A percentile compares a stretch with the other conserved stretches of the same genome.
Conservation (phyloP, 371 early-diverging fungal species). For the Haplosporangium sp. region DNA sequence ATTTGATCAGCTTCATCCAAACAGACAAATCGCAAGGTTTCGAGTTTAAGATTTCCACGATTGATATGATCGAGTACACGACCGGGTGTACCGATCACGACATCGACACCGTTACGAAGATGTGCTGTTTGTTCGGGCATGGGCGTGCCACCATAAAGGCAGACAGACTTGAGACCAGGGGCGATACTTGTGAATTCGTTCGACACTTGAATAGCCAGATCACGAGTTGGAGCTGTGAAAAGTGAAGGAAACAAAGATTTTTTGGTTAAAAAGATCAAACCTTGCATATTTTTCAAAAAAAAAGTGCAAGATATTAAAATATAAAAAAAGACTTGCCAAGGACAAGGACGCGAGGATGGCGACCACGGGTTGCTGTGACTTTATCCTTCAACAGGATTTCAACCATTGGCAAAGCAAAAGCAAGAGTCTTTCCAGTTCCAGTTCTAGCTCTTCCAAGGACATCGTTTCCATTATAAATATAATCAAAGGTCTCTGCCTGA, state of each 20-base stretch:
- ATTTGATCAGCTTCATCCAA: slow-evolving; percentile 98
- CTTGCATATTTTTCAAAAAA: too few relatives aligned
- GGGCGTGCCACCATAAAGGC: slow-evolving; percentile 82
- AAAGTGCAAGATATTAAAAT: neutral
- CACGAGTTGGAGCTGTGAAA: slow-evolving; percentile 92
- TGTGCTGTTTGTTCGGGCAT: slow-evolving; percentile 83
- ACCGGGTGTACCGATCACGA: slow-evolving; percentile 98
- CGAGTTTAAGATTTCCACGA: slow-evolving; percentile 82
- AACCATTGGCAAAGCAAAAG: slow-evolving; percentile 91
- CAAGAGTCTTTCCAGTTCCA: slow-evolving; percentile 96
- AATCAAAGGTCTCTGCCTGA: slow-evolving; percentile 88
- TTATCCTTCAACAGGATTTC: slow-evolving; percentile 77
- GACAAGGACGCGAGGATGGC: slow-evolving; percentile 88
- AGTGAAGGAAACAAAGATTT: neutral
- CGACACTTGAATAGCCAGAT: slow-evolving; percentile 93
- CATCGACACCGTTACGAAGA: slow-evolving; percentile 91
- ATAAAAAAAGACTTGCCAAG: slow-evolving; percentile 43
- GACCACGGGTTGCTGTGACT: slow-evolving; percentile 66
- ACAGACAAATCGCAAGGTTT: slow-evolving; percentile 78
- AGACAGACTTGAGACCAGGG: slow-evolving; percentile 63
- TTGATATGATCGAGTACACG: slow-evolving; percentile 96
- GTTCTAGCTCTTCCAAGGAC: slow-evolving; percentile 95
- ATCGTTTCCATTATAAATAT: slow-evolving; percentile 89
- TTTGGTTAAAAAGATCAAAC: neutral
- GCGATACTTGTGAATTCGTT: slow-evolving; percentile 80